phyloP scores from a whole-genome alignment of 345 rosid genomes.

The Camelina laxa region DNA sequence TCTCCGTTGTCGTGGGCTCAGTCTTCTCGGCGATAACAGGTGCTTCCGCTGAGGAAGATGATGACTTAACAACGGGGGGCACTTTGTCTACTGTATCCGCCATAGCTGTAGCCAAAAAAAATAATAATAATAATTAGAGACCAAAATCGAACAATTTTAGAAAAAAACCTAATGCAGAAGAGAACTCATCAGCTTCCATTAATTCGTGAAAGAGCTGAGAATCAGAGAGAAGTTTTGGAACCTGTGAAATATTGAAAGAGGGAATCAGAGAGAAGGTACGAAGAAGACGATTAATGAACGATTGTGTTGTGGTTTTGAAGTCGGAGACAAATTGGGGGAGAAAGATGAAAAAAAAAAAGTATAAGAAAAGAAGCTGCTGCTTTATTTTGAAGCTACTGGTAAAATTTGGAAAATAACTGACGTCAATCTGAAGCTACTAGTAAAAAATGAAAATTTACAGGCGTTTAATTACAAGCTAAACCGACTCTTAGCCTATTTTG shows the following conservation, averaged over 20 bases:
- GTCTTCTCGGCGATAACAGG: background rate
- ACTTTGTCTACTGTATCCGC: conserved; percentile 42
- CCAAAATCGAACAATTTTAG: conserved; percentile 1
- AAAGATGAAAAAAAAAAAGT: background rate
- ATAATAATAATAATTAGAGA: conserved; percentile 1
- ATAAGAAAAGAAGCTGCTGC: background rate
- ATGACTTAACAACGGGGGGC: conserved; percentile 25
- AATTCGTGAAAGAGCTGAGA: background rate
- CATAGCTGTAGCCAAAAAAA: conserved; percentile 23
- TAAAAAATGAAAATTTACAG: background rate
- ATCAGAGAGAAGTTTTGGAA: background rate
- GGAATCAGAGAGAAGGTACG: background rate
- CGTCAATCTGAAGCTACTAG: conserved; percentile 16
- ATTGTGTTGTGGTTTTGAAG: background rate
- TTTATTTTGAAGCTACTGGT: conserved; percentile 18
- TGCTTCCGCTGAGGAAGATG: background rate
- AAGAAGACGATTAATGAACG: background rate
- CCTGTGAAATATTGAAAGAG: background rate
- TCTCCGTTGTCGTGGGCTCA: background rate
- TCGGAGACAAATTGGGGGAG: background rate
- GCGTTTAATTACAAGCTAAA: background rate
- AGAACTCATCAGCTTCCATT: background rate
- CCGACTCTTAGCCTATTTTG: background rate
- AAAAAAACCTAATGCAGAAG: background rate
- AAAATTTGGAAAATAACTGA: background rate